Evolutionary conservation across 306 rosid species (phyloP).

Genomic region (Quercus glauca): DNA sequence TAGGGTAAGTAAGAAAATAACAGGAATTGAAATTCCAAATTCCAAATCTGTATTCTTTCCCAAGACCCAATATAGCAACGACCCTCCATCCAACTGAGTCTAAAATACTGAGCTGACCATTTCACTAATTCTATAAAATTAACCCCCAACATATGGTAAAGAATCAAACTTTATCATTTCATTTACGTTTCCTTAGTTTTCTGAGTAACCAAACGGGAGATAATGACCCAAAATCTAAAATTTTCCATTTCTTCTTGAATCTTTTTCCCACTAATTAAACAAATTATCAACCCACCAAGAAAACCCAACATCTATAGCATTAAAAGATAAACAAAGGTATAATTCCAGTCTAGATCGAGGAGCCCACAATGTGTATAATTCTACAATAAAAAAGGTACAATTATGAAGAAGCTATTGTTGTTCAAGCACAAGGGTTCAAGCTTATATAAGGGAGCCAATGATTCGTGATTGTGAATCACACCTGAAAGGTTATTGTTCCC

Average conservation of each 20-base stretch:
- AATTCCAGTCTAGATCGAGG: too few species aligned
- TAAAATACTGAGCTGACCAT: background rate
- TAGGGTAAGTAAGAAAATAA: background rate
- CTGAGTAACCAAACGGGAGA: background rate
- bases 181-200: background rate
- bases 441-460: too few species aligned
- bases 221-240: background rate
- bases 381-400: too few species aligned
- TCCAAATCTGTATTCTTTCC: background rate
- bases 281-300: background rate
- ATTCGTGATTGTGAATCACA: too few species aligned
- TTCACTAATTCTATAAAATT: background rate
- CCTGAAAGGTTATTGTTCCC: too few species aligned
- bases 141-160: background rate
- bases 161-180: conserved; percentile 2
- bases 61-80: background rate
- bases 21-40: background rate
- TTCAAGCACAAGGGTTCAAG: too few species aligned
- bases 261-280: background rate
- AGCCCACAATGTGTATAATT: too few species aligned
- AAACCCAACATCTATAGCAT: background rate
- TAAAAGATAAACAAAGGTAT: background rate
- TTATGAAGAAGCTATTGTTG: too few species aligned
- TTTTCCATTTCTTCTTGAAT: background rate
- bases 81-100: background rate